These are phyloP conservation scores for Isabelozyma rhagii DNA, from an alignment of 805 yeast genomes.

Conservation along the genomic window DNA sequence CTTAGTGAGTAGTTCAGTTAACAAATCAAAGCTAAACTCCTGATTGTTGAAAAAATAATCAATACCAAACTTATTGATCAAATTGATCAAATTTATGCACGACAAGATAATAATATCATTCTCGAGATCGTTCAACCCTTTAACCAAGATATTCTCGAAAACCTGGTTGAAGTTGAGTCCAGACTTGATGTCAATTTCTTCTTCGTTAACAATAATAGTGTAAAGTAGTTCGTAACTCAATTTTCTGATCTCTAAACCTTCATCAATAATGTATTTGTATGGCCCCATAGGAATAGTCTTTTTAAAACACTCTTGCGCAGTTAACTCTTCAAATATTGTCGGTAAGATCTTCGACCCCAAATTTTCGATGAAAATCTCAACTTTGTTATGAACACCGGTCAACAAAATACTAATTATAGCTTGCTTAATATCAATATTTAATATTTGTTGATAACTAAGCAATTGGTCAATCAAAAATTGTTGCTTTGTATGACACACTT, in stretches of 20 bases:
- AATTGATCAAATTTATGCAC: conserved; percentile 37
- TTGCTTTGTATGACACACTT: neutral
- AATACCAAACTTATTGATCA: conserved; percentile 25
- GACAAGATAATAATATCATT: conserved; percentile 55
- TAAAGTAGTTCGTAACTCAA: conserved; percentile 68
- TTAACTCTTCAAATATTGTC: conserved; percentile 50
- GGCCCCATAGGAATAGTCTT: conserved; percentile 81
- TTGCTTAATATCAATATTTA: conserved; percentile 20
- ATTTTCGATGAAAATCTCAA: conserved; percentile 43
- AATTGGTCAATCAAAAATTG: neutral
- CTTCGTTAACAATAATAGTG: conserved; percentile 40
- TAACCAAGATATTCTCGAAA: conserved; percentile 40
- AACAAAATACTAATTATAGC: conserved; percentile 57
- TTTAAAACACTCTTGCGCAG: conserved; percentile 53
- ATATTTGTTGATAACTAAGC: neutral
- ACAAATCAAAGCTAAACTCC: conserved; percentile 17
- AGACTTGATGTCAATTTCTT: conserved; percentile 13
- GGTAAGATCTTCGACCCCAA: conserved; percentile 46
- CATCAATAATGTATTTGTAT: conserved; percentile 77
- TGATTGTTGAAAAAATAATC: conserved; percentile 6
- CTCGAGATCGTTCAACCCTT: conserved; percentile 60
- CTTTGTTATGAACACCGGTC: conserved; percentile 57
- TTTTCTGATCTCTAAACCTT: conserved; percentile 70
- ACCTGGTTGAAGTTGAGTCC: conserved; percentile 28
- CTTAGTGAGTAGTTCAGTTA: conserved; percentile 32